Evolutionary conservation across 257 asterid species (phyloP).

Genomic region (Galeopsis tetrahit): DNA sequence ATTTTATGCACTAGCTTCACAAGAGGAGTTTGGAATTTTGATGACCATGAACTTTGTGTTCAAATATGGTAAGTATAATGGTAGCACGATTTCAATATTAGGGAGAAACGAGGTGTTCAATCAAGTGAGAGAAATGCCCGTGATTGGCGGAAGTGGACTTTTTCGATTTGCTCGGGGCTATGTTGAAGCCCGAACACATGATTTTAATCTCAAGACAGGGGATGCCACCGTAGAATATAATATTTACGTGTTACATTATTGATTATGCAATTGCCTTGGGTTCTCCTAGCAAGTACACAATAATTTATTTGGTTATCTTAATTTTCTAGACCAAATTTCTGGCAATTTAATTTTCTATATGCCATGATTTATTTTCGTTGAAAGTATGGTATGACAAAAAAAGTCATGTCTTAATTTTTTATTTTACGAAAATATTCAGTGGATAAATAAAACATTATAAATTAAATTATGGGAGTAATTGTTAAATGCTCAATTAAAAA

Average conservation of each 20-base stretch:
- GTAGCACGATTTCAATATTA: constrained; percentile 54
- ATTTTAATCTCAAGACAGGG: constrained; percentile 44
- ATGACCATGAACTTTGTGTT: constrained; percentile 65
- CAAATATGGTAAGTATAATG: constrained; percentile 54
- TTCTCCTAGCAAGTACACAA: background rate
- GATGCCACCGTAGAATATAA: constrained; percentile 69
- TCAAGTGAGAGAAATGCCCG: constrained; percentile 65
- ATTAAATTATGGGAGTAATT: too few relatives aligned
- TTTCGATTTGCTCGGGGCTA: constrained; percentile 69
- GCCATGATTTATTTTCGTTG: background rate
- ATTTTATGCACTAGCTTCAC: constrained; percentile 52
- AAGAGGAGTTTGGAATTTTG: constrained; percentile 35
- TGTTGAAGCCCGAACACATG: constrained; percentile 58
- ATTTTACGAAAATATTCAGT: background rate
- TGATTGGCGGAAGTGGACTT: constrained; percentile 74
- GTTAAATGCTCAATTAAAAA: too few relatives aligned
- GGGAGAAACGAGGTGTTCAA: constrained; percentile 58
- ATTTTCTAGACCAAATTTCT: background rate
- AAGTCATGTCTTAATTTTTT: too few relatives aligned
- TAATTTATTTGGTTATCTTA: background rate
- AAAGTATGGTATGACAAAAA: background rate
- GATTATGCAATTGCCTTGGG: constrained; percentile 16
- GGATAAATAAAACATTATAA: background rate
- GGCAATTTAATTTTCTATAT: background rate
- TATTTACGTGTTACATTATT: constrained; percentile 60